These are phyloP conservation scores for Gymnopus androsaceus DNA, from an alignment of 1,284 basidiomycete genomes.

Conservation along the genomic window DNA sequence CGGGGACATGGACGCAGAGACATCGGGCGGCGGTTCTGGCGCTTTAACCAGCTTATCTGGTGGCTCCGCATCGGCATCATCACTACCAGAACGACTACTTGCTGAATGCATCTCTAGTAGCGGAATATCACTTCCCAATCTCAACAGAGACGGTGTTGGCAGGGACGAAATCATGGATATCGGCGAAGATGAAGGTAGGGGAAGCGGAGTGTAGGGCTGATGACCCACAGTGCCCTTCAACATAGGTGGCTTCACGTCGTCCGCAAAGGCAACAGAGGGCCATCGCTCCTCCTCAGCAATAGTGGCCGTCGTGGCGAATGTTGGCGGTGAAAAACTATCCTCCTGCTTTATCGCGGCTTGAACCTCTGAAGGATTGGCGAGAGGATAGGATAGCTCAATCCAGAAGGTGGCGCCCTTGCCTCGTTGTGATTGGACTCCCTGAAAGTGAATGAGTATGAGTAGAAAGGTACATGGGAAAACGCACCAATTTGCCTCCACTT, in stretches of 20 bases:
- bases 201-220: background rate
- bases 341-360: conserved; percentile 18
- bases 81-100: too few species aligned
- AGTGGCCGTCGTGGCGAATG: background rate
- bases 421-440: conserved; percentile 33
- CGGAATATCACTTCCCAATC: conserved; percentile 1
- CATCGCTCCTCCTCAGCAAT: background rate
- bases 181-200: background rate
- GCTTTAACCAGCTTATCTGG: background rate
- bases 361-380: conserved; percentile 23
- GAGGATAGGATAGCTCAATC: conserved; percentile 42
- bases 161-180: background rate
- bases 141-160: too few species aligned
- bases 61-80: background rate
- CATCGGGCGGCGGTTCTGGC: background rate
- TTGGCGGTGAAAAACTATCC: background rate
- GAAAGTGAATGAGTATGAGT: background rate
- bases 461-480: background rate
- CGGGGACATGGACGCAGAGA: too few species aligned
- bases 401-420: conserved; percentile 42
- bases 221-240: background rate
- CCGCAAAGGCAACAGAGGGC: conserved; percentile 10
- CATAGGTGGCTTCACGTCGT: conserved; percentile 13
- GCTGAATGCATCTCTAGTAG: background rate
- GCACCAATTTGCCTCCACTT: conserved; percentile 44